A percentile compares a stretch with the other conserved stretches of the same genome.
These are phyloP conservation scores for Sphaceloma murrayae DNA, from an alignment of 2,329 filamentous ascomycete genomes.

Conservation along the genomic window DNA sequence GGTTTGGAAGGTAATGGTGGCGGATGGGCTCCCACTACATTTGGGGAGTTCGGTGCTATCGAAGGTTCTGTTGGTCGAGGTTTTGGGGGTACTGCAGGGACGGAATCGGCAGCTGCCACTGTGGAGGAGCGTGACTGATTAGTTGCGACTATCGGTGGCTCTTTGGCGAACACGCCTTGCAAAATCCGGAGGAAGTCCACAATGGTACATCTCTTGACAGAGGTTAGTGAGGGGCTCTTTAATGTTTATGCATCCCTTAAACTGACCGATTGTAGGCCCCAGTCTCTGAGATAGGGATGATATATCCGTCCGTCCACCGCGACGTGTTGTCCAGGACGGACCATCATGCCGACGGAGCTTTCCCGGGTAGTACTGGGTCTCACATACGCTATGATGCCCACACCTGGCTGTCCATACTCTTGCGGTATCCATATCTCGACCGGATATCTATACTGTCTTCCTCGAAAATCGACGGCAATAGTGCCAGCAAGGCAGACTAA, in stretches of 20 bases:
- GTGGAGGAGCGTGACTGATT: conserved; percentile 30
- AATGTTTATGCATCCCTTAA: neutral
- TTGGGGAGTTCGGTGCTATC: too few species aligned
- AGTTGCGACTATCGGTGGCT: conserved; percentile 78
- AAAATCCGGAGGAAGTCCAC: conserved; percentile 74
- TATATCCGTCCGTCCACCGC: conserved; percentile 88
- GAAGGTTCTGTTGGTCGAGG: neutral
- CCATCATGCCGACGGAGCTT: conserved; percentile 50
- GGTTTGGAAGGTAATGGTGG: conserved; percentile 48
- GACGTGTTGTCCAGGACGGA: conserved; percentile 89
- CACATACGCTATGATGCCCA: conserved; percentile 80
- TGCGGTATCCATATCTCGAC: conserved; percentile 90
- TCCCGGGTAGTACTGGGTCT: conserved; percentile 49
- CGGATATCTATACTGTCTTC: conserved; percentile 81
- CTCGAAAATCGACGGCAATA: conserved; percentile 82
- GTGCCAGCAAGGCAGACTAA: conserved; percentile 81
- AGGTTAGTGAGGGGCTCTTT: neutral
- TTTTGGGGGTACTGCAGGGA: conserved; percentile 3
- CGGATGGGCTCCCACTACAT: conserved; percentile 23
- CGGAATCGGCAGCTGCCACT: too few species aligned
- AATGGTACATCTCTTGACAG: conserved; percentile 76
- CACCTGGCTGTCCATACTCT: conserved; percentile 60
- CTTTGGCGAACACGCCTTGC: conserved; percentile 82
- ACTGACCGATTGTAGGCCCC: conserved; percentile 47
- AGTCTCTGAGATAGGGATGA: conserved; percentile 87